A percentile compares a stretch with the other conserved stretches of the same genome.
Evolutionary conservation across 495 filamentous ascomycete genomes (phyloP).

Genomic region (Talaromyces proteolyticus): DNA sequence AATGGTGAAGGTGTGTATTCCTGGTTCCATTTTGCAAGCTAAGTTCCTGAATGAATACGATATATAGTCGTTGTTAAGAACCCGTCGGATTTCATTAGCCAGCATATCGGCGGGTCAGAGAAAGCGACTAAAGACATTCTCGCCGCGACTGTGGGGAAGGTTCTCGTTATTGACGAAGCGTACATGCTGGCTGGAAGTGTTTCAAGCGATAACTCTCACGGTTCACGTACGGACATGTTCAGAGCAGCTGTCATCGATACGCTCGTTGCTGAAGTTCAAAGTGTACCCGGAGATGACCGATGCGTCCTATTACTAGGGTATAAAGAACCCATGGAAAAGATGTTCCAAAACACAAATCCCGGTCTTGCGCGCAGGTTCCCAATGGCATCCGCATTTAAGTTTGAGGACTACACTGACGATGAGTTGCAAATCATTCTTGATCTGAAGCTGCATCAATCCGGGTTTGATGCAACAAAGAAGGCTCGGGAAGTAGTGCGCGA

Average conservation of each 20-base stretch:
- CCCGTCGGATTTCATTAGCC: conserved; percentile 67
- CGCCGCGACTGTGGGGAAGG: conserved; percentile 58
- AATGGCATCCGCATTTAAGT: conserved; percentile 55
- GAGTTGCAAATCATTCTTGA: conserved; percentile 55
- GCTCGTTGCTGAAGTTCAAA: conserved; percentile 80
- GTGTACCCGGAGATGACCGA: conserved; percentile 67
- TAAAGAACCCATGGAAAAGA: conserved; percentile 65
- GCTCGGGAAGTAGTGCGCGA: conserved; percentile 34
- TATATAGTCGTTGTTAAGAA: conserved; percentile 63
- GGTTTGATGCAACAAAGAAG: conserved; percentile 31
- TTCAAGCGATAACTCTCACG: conserved; percentile 11
- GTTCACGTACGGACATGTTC: conserved; percentile 42
- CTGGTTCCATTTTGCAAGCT: no score
- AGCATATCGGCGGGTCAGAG: conserved; percentile 59
- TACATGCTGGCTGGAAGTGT: conserved; percentile 51
- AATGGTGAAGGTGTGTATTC: conserved; percentile 53
- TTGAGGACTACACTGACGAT: conserved; percentile 61
- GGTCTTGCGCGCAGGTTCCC: conserved; percentile 67
- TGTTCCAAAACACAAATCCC: conserved; percentile 79
- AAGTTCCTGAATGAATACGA: conserved; percentile 7
- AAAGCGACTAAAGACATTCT: conserved; percentile 68
- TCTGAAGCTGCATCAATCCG: conserved; percentile 46
- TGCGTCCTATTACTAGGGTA: conserved; percentile 77
- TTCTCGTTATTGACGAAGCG: conserved; percentile 73
- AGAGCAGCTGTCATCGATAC: conserved; percentile 67